phyloP scores from a whole-genome alignment of 2,329 filamentous ascomycete genomes.

The Sclerotinia minor region DNA sequence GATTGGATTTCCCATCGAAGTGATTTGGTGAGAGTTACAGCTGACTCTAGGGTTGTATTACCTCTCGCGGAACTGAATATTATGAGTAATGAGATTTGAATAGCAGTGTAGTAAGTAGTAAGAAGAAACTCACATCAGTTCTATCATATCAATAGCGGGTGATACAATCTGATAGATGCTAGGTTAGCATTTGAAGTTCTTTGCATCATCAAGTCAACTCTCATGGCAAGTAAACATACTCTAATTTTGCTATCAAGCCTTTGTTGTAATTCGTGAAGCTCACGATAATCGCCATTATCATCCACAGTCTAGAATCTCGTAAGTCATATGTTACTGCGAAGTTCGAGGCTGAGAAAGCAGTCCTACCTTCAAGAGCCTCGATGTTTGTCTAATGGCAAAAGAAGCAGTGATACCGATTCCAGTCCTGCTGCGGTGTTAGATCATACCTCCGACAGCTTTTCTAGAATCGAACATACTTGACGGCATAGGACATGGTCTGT shows the following conservation, averaged over 20 bases:
- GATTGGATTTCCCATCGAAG: constrained; percentile 80
- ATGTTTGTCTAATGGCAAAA: constrained; percentile 82
- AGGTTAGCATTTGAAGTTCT: neutral
- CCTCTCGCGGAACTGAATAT: constrained; percentile 61
- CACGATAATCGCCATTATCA: constrained; percentile 63
- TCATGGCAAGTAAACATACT: constrained; percentile 47
- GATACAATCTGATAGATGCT: constrained; percentile 68
- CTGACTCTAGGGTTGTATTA: constrained; percentile 82
- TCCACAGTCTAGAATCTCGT: constrained; percentile 58
- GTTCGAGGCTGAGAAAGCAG: neutral
- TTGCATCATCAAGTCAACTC: neutral
- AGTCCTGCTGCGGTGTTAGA: constrained; percentile 49
- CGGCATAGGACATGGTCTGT: constrained; percentile 75
- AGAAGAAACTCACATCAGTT: constrained; percentile 66
- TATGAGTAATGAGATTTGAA: constrained; percentile 41
- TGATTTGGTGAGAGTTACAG: constrained; percentile 77
- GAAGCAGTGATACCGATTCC: constrained; percentile 82
- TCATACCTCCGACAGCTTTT: neutral
- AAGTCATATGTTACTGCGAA: neutral
- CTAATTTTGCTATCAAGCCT: constrained; percentile 83
- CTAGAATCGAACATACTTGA: constrained; percentile 51
- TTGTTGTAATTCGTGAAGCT: constrained; percentile 70
- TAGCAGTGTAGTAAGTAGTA: constrained; percentile 28
- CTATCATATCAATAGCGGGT: constrained; percentile 87
- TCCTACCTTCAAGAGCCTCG: constrained; percentile 68